Evolutionary conservation across 495 filamentous ascomycete species (phyloP).

Genomic region (Staphylotrichum tortipilum): DNA sequence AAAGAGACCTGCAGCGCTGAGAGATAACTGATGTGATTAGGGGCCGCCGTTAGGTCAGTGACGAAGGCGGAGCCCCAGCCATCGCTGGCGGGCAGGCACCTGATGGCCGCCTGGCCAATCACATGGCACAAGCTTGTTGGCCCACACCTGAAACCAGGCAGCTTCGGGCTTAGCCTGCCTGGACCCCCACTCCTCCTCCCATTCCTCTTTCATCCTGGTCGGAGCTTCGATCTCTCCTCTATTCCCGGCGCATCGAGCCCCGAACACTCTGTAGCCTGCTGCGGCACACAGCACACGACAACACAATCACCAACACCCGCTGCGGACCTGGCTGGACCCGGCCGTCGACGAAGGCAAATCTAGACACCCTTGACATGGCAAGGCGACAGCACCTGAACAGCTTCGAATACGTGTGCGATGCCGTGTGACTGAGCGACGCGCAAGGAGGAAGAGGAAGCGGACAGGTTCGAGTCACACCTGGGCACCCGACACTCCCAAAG

Average conservation of each 20-base stretch:
- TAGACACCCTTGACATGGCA: slow-evolving; percentile 8
- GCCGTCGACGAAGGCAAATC: too few relatives aligned
- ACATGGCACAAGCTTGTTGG: slow-evolving; percentile 2
- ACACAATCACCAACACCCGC: too few relatives aligned
- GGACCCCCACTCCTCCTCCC: background rate
- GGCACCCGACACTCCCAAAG: too few relatives aligned
- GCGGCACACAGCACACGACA: too few relatives aligned
- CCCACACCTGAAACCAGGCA: slow-evolving; percentile 8
- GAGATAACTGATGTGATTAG: slow-evolving; percentile 14
- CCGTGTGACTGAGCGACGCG: background rate
- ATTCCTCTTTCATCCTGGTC: background rate
- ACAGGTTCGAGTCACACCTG: too few relatives aligned
- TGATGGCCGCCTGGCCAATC: slow-evolving; percentile 13
- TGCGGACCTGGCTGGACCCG: background rate
- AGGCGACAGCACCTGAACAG: background rate
- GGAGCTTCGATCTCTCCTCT: background rate
- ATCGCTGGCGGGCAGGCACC: slow-evolving; percentile 16
- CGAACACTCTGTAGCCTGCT: too few relatives aligned
- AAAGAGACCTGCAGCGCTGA: slow-evolving; percentile 1
- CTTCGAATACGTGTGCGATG: background rate
- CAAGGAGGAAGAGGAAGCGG: too few relatives aligned
- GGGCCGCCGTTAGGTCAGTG: slow-evolving; percentile 19
- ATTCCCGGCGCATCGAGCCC: too few relatives aligned
- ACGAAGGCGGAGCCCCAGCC: slow-evolving; percentile 10
- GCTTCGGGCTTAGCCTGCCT: slow-evolving; percentile 3